Evolutionary conservation across 164 flowering plant genomes (phyloP).

Genomic region (Sextonia rubra): DNA sequence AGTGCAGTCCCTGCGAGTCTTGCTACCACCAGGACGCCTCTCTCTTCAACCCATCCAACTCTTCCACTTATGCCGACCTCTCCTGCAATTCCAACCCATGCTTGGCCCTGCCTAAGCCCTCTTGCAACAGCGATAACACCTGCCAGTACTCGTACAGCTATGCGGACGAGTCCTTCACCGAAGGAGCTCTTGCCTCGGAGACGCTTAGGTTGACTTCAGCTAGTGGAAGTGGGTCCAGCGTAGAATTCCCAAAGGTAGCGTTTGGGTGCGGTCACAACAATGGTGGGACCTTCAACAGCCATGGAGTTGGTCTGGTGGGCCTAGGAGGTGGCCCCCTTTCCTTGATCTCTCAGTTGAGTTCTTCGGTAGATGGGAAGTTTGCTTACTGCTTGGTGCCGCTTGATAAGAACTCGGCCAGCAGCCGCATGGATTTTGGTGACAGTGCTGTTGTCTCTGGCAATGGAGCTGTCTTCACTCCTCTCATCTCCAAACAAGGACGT

Average conservation of each 20-base stretch:
- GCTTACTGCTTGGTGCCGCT: slow-evolving; percentile 51
- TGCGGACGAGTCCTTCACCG: slow-evolving; percentile 33
- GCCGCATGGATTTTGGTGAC: slow-evolving; percentile 34
- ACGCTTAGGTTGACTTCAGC: slow-evolving; percentile 34
- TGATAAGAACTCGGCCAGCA: neutral
- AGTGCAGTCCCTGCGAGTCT: slow-evolving; percentile 62
- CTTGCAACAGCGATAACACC: too few species aligned
- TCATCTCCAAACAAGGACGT: neutral
- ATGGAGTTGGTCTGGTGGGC: slow-evolving; percentile 46
- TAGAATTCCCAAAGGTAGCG: slow-evolving; percentile 4
- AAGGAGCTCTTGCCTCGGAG: slow-evolving; percentile 37
- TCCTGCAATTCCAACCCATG: slow-evolving; percentile 32
- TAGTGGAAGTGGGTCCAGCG: slow-evolving; percentile 4
- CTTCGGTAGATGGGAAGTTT: slow-evolving; percentile 40
- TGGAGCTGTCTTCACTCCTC: slow-evolving; percentile 38
- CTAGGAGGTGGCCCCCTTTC: slow-evolving; percentile 49
- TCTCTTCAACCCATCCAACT: slow-evolving; percentile 37
- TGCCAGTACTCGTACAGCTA: slow-evolving; percentile 28
- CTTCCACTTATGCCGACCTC: slow-evolving; percentile 31
- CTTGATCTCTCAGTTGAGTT: slow-evolving; percentile 28
- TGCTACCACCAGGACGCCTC: slow-evolving; percentile 59
- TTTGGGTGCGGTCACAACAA: slow-evolving; percentile 55
- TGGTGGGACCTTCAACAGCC: slow-evolving; percentile 25
- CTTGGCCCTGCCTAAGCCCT: neutral
- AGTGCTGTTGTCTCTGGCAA: slow-evolving; percentile 26